These are phyloP conservation scores for Bothriochloa decipiens DNA, from an alignment of 176 grass and related monocot genomes.

Conservation along the genomic window DNA sequence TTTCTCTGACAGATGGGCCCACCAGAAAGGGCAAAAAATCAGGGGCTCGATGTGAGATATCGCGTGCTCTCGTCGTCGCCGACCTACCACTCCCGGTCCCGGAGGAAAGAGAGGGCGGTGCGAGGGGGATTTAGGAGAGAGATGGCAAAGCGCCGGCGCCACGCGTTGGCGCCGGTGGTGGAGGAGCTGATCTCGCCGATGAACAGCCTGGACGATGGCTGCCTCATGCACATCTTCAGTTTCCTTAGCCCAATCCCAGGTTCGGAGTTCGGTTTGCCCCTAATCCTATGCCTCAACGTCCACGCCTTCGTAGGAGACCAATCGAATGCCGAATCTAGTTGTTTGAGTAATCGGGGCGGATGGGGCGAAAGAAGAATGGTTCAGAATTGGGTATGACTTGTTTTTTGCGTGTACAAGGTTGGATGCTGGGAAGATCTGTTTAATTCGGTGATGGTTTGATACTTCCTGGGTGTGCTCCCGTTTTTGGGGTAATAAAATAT, in stretches of 20 bases:
- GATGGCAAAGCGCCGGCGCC: slow-evolving; percentile 56
- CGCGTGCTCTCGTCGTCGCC: slow-evolving; percentile 26
- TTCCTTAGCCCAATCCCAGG: slow-evolving; percentile 95
- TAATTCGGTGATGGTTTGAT: background rate
- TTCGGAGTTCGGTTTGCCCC: slow-evolving; percentile 63
- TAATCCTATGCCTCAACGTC: background rate
- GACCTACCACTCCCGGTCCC: background rate
- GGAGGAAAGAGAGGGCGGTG: background rate
- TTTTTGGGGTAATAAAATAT: background rate
- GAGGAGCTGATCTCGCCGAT: slow-evolving; percentile 48
- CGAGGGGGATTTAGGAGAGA: background rate
- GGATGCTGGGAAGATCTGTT: background rate
- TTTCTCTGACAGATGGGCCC: background rate
- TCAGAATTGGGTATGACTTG: slow-evolving; percentile 10
- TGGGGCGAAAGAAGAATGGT: background rate
- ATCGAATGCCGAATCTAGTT: background rate
- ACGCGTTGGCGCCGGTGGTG: background rate
- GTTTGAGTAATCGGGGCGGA: background rate
- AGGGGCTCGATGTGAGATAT: background rate
- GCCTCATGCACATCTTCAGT: slow-evolving; percentile 98
- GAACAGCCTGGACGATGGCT: slow-evolving; percentile 82
- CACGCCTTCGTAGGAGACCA: background rate
- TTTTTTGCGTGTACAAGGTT: background rate
- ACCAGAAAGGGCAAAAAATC: background rate
- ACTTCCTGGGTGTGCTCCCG: background rate